A percentile compares a stretch with the other conserved stretches of the same genome.
Evolutionary conservation across 208 protist genomes (phyloP).

Genomic region (Acanthamoeba castellanii): DNA sequence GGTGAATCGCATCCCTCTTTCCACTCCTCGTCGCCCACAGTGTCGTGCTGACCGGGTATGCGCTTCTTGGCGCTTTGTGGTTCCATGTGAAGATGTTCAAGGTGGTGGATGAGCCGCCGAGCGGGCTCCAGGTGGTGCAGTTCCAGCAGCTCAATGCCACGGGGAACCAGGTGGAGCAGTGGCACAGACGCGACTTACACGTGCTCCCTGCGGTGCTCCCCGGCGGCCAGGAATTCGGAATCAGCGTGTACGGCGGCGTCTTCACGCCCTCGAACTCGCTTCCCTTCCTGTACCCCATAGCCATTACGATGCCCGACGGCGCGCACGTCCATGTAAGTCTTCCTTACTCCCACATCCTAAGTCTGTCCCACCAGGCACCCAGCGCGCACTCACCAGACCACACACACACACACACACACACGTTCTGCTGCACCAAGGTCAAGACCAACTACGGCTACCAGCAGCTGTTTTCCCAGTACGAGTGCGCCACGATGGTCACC

Average conservation of each 20-base stretch:
- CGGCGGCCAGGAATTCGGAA: background rate
- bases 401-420: background rate
- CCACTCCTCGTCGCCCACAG: background rate
- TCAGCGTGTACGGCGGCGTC: background rate
- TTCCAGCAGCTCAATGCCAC: background rate
- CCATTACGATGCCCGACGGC: background rate
- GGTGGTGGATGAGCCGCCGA: background rate
- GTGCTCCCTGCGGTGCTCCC: background rate
- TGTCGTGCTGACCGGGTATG: background rate
- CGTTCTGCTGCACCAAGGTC: background rate
- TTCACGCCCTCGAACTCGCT: background rate
- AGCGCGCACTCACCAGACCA: background rate
- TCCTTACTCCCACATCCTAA: too few species aligned
- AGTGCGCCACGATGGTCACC: slow-evolving; percentile 4
- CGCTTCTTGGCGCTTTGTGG: background rate
- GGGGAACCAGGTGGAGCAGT: background rate
- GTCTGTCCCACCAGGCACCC: background rate
- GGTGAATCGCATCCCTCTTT: background rate
- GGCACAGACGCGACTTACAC: slow-evolving; percentile 19
- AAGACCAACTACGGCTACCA: background rate
- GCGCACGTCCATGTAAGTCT: background rate
- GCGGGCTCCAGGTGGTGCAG: background rate
- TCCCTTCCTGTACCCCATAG: background rate
- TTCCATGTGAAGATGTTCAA: background rate
- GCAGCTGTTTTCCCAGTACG: slow-evolving; percentile 4